A percentile compares a stretch with the other conserved stretches of the same genome.
Evolutionary conservation across 2,329 filamentous ascomycete species (phyloP).

Genomic region (Curvularia verruculosa): DNA sequence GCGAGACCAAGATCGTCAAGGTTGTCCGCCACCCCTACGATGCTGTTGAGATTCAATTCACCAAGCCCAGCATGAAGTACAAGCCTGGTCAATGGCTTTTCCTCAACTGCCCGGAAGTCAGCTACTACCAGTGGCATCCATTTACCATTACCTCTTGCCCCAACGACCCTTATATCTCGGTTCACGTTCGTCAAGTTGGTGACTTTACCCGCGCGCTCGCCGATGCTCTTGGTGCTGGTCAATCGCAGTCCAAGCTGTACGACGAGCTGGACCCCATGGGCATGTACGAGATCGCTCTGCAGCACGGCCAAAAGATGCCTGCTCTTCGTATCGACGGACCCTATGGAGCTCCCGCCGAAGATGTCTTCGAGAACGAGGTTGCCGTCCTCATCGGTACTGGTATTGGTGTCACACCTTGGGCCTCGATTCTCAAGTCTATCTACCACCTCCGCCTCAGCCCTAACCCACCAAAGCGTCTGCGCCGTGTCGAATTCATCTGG

Average conservation of each 20-base stretch:
- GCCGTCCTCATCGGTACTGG: conserved; percentile 84
- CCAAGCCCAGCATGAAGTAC: conserved; percentile 95
- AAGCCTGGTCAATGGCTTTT: conserved; percentile 99
- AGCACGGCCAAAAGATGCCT: conserved; percentile 93
- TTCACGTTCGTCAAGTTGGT: conserved; percentile 94
- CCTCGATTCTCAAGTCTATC: conserved; percentile 91
- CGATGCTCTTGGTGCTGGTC: conserved; percentile 89
- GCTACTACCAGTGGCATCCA: conserved; percentile 92
- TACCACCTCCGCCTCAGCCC: conserved; percentile 93
- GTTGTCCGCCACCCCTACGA: conserved; percentile 97
- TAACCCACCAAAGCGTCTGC: conserved; percentile 85
- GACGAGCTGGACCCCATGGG: conserved; percentile 89
- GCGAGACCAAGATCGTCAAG: conserved; percentile 86
- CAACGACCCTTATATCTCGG: conserved; percentile 90
- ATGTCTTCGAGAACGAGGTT: conserved; percentile 93
- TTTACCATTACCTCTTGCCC: conserved; percentile 99
- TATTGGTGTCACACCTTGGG: conserved; percentile 88
- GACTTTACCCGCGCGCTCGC: conserved; percentile 96
- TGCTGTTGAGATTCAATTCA: conserved; percentile 96
- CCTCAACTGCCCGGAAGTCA: conserved; percentile 88
- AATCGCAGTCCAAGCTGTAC: conserved; percentile 85
- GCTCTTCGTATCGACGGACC: conserved; percentile 88
- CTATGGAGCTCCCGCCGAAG: conserved; percentile 95
- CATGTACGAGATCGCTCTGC: conserved; percentile 96
- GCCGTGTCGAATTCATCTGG: conserved; percentile 98